Percentiles rank a stretch among this genome's conserved stretches.
phyloP scores from a whole-genome alignment of 2,329 filamentous ascomycete species.

The Diaporthe sp. region DNA sequence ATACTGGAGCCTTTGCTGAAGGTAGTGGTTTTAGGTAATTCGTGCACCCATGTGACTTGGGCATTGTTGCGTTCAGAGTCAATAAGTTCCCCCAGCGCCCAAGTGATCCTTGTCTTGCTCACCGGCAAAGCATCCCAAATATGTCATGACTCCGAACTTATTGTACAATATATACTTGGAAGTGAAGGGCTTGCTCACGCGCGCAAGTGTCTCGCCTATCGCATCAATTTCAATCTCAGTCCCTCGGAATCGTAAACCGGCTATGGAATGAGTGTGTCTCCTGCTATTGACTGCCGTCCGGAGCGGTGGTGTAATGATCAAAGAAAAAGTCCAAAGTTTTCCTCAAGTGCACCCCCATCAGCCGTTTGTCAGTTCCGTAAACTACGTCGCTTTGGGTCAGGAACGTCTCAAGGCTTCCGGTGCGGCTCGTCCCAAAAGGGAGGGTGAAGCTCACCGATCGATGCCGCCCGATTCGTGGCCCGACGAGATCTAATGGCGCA shows the following conservation, averaged over 20 bases:
- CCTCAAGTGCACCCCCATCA: too few species aligned
- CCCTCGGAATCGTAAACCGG: neutral
- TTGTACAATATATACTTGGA: neutral
- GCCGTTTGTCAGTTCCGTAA: too few species aligned
- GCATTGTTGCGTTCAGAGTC: neutral
- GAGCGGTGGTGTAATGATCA: neutral
- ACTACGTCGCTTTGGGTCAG: neutral
- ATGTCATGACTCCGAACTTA: neutral
- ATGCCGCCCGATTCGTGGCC: neutral
- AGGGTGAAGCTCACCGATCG: neutral
- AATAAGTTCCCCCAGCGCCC: neutral
- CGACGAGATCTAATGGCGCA: neutral
- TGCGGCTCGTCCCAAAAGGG: neutral
- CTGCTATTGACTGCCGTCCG: neutral
- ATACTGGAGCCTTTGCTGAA: too few species aligned
- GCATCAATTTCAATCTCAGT: too few species aligned
- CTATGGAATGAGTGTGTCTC: neutral
- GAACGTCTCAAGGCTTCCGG: neutral
- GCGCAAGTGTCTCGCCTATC: neutral
- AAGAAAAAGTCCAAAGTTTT: neutral
- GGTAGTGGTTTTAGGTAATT: too few species aligned
- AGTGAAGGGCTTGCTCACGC: neutral
- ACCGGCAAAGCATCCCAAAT: neutral
- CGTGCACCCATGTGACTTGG: neutral
- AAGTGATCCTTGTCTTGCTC: neutral